Evolutionary conservation across 2,329 filamentous ascomycete genomes (phyloP).

Genomic region (Colletotrichum sp.): DNA sequence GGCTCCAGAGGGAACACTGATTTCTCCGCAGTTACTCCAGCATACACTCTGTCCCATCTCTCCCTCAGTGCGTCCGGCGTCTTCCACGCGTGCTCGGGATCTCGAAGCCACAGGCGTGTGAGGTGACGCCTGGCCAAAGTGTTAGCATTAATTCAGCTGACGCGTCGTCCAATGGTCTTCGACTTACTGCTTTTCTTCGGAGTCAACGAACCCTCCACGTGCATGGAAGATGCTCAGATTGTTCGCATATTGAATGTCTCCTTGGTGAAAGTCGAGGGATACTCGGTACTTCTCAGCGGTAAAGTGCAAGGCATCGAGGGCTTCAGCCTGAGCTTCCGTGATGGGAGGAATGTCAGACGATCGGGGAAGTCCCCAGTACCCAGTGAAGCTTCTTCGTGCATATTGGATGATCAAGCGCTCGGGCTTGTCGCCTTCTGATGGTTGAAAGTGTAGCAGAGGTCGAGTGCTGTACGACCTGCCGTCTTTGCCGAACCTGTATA

Average conservation of each 20-base stretch:
- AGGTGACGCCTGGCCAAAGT: slow-evolving; percentile 47
- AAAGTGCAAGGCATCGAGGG: slow-evolving; percentile 56
- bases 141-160: background rate
- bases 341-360: slow-evolving; percentile 60
- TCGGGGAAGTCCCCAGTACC: slow-evolving; percentile 61
- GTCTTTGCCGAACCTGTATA: slow-evolving; percentile 54
- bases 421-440: slow-evolving; percentile 45
- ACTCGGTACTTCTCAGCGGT: slow-evolving; percentile 51
- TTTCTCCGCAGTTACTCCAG: slow-evolving; percentile 53
- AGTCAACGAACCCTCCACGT: slow-evolving; percentile 53
- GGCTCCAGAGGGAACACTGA: slow-evolving; percentile 64
- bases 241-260: slow-evolving; percentile 61
- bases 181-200: slow-evolving; percentile 47
- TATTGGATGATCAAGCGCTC: slow-evolving; percentile 67
- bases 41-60: slow-evolving; percentile 60
- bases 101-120: slow-evolving; percentile 54
- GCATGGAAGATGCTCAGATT: slow-evolving; percentile 61
- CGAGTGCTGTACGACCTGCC: slow-evolving; percentile 49
- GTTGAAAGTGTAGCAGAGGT: slow-evolving; percentile 62
- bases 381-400: slow-evolving; percentile 61
- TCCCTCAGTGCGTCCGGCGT: slow-evolving; percentile 47
- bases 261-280: slow-evolving; percentile 50
- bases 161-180: background rate
- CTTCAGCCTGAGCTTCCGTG: slow-evolving; percentile 57
- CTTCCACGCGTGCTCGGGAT: slow-evolving; percentile 54